Percentiles rank a stretch among this genome's conserved stretches.
phyloP scores from a whole-genome alignment of 192 early-diverging fungal genomes.

The Linnemannia elongata region DNA sequence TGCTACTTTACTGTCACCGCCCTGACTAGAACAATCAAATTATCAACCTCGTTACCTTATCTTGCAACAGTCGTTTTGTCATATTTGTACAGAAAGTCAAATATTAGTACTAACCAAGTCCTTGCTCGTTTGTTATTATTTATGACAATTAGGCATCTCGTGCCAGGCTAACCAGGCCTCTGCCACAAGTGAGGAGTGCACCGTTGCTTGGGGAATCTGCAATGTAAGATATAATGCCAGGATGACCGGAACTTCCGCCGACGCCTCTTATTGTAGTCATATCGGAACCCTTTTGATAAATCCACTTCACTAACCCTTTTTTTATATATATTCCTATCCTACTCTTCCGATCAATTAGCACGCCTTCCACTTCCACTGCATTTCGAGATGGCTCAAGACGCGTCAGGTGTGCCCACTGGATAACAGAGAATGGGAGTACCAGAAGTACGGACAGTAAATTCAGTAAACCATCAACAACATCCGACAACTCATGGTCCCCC shows the following conservation, averaged over 20 bases:
- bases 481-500: background rate
- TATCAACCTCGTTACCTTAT: background rate
- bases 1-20: background rate
- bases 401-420: slow-evolving; percentile 97
- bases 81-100: background rate
- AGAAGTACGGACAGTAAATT: slow-evolving; percentile 79
- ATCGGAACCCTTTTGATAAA: slow-evolving; percentile 4
- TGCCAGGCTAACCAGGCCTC: slow-evolving; percentile 98
- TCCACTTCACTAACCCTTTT: background rate
- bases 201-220: slow-evolving; percentile 96
- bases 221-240: slow-evolving; percentile 70
- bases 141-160: slow-evolving; percentile 79
- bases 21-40: background rate
- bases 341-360: slow-evolving; percentile 68
- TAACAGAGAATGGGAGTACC: slow-evolving; percentile 98
- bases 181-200: slow-evolving; percentile 93
- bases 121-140: background rate
- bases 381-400: slow-evolving; percentile 97
- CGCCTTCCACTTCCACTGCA: slow-evolving; percentile 99
- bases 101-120: background rate
- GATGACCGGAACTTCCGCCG: background rate
- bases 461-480: background rate
- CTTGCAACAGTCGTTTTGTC: background rate
- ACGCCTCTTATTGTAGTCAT: background rate
- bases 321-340: background rate